These are phyloP conservation scores for Nepenthes mirabilis DNA, from an alignment of 148 eudicot species.

Conservation along the genomic window DNA sequence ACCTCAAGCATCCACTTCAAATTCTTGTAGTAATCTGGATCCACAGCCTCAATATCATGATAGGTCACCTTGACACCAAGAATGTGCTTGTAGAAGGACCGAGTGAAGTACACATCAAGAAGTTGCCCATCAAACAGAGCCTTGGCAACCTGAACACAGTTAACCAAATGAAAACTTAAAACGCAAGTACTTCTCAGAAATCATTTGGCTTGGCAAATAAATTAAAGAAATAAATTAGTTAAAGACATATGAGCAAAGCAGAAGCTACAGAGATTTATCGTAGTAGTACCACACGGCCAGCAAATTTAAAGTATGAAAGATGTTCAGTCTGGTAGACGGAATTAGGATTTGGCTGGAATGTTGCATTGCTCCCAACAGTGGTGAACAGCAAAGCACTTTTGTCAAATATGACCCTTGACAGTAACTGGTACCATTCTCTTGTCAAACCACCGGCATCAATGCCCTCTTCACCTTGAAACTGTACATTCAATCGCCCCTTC, in stretches of 20 bases:
- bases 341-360: constrained; percentile 97
- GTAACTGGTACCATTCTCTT: constrained; percentile 94
- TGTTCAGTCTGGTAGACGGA: constrained; percentile 98
- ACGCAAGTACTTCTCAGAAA: background rate
- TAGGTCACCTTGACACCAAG: constrained; percentile 96
- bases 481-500: constrained; percentile 92
- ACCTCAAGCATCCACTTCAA: constrained; percentile 99
- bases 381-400: constrained; percentile 95
- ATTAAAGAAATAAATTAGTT: background rate
- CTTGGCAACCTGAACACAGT: constrained; percentile 70
- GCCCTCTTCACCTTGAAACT: constrained; percentile 99
- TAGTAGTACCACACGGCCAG: constrained; percentile 89
- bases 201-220: background rate
- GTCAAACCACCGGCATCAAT: constrained; percentile 99
- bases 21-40: constrained; percentile 98
- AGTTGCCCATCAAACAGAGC: constrained; percentile 94
- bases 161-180: background rate
- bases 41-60: constrained; percentile 99
- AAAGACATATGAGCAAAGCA: background rate
- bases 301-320: constrained; percentile 93
- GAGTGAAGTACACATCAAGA: constrained; percentile 93
- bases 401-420: constrained; percentile 92
- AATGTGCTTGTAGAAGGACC: constrained; percentile 97
- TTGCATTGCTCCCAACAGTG: constrained; percentile 87
- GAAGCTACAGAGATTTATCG: background rate